Percentiles rank a stretch among this genome's conserved stretches.
phyloP scores from a whole-genome alignment of 2,329 filamentous ascomycete genomes.

The Hypoxylon sp. region DNA sequence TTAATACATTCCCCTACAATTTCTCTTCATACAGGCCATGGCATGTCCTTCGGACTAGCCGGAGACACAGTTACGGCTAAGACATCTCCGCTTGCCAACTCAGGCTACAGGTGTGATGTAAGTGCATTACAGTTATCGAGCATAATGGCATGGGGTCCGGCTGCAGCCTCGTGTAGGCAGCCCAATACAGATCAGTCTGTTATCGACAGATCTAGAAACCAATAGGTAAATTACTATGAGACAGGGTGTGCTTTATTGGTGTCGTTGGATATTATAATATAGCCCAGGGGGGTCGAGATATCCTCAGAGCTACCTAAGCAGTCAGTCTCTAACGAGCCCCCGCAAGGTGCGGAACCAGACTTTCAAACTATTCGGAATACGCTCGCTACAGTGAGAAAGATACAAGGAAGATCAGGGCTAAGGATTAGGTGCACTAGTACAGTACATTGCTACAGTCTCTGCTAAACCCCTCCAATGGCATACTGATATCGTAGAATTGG shows the following conservation, averaged over 20 bases:
- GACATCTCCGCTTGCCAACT: constrained; percentile 38
- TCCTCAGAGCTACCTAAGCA: constrained; percentile 19
- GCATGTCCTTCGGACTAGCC: constrained; percentile 14
- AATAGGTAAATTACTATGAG: constrained; percentile 34
- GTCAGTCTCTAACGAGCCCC: constrained; percentile 30
- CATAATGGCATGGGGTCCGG: constrained; percentile 18
- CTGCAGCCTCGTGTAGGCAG: constrained; percentile 38
- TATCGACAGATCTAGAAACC: constrained; percentile 33
- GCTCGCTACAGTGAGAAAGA: constrained; percentile 25
- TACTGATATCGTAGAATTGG: constrained; percentile 20
- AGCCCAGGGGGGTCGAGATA: constrained; percentile 36
- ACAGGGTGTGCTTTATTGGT: constrained; percentile 23
- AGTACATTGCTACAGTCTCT: constrained; percentile 37
- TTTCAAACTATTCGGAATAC: constrained; percentile 37
- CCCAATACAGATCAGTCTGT: constrained; percentile 30
- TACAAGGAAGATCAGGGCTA: constrained; percentile 21
- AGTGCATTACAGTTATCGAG: constrained; percentile 36
- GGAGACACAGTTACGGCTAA: constrained; percentile 24
- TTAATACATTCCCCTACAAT: constrained; percentile 12
- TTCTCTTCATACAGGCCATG: constrained; percentile 20
- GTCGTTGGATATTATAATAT: constrained; percentile 29
- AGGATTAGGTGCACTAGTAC: constrained; percentile 21
- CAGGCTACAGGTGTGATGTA: constrained; percentile 37
- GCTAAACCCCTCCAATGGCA: constrained; percentile 8
- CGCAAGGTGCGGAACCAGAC: constrained; percentile 44